Evolutionary conservation across 2,329 filamentous ascomycete species (phyloP).

Genomic region (Geoglossum cookeanum): DNA sequence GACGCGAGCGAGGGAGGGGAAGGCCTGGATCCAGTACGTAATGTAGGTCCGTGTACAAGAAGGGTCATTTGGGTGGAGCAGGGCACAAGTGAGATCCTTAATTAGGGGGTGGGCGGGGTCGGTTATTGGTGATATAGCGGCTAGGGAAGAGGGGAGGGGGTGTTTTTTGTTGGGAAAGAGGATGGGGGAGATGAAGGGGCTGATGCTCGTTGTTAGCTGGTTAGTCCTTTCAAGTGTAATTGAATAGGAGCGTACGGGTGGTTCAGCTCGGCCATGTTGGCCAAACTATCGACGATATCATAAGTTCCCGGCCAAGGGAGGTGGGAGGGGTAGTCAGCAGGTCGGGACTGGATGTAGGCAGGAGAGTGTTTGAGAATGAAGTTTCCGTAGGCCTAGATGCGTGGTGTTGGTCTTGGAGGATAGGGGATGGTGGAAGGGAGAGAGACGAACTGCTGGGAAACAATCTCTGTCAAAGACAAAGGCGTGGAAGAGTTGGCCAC

Average conservation of each 20-base stretch:
- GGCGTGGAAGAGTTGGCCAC: constrained; percentile 58
- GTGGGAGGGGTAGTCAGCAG: constrained; percentile 43
- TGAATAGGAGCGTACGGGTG: constrained; percentile 50
- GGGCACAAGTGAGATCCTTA: constrained; percentile 67
- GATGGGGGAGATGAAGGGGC: constrained; percentile 65
- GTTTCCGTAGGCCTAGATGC: constrained; percentile 32
- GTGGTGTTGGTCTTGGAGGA: neutral
- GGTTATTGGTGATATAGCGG: constrained; percentile 55
- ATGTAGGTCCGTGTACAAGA: constrained; percentile 77
- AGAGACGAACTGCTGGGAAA: constrained; percentile 36
- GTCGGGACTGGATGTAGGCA: constrained; percentile 59
- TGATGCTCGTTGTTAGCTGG: constrained; percentile 18
- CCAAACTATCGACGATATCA: constrained; percentile 64
- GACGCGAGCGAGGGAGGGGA: constrained; percentile 60
- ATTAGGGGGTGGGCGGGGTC: constrained; percentile 75
- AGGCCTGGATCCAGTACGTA: constrained; percentile 69
- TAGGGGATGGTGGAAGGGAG: neutral
- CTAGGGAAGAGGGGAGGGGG: constrained; percentile 42
- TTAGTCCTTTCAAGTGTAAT: neutral
- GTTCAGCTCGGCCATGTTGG: constrained; percentile 57
- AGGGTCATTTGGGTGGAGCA: constrained; percentile 72
- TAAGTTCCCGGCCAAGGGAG: constrained; percentile 57
- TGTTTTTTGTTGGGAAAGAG: constrained; percentile 53
- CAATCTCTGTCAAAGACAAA: constrained; percentile 61
- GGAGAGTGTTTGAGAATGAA: constrained; percentile 54